phyloP scores from a whole-genome alignment of 2,329 filamentous ascomycete genomes.

The Colletotrichum navitas region DNA sequence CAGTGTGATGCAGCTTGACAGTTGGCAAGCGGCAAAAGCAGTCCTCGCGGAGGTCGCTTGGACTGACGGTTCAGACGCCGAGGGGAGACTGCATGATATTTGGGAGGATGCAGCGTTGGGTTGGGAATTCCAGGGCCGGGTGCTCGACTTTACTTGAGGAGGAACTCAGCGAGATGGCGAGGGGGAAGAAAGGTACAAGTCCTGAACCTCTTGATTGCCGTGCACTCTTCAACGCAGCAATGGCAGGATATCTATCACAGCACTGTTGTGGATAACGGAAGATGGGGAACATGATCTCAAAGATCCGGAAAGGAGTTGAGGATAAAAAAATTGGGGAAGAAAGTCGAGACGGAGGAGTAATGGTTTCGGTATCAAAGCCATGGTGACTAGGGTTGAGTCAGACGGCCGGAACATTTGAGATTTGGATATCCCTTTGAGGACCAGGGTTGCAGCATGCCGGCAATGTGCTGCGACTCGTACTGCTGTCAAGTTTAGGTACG shows the following conservation, averaged over 20 bases:
- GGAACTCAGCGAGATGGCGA: background rate
- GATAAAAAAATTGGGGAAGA: background rate
- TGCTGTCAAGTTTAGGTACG: background rate
- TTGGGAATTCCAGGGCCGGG: background rate
- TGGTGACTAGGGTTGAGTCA: conserved; percentile 20
- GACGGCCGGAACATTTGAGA: conserved; percentile 16
- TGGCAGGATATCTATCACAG: background rate
- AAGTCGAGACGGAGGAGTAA: conserved; percentile 4
- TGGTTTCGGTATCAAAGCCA: conserved; percentile 2
- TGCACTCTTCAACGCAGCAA: background rate
- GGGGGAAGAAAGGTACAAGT: background rate
- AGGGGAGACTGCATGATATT: conserved; percentile 54
- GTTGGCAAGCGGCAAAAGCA: conserved; percentile 55
- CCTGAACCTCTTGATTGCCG: background rate
- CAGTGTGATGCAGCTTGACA: conserved; percentile 52
- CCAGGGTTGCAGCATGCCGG: conserved; percentile 3
- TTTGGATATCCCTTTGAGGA: conserved; percentile 22
- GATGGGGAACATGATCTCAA: background rate
- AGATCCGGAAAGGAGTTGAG: background rate
- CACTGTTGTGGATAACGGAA: background rate
- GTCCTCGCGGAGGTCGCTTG: conserved; percentile 56
- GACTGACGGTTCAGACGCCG: conserved; percentile 56
- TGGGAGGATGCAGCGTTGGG: conserved; percentile 57
- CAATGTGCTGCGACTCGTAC: background rate
- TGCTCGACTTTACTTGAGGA: background rate